Base-by-base conservation (phyloP, 495 filamentous ascomycete species). In the Aspergillus hancockii region DNA sequence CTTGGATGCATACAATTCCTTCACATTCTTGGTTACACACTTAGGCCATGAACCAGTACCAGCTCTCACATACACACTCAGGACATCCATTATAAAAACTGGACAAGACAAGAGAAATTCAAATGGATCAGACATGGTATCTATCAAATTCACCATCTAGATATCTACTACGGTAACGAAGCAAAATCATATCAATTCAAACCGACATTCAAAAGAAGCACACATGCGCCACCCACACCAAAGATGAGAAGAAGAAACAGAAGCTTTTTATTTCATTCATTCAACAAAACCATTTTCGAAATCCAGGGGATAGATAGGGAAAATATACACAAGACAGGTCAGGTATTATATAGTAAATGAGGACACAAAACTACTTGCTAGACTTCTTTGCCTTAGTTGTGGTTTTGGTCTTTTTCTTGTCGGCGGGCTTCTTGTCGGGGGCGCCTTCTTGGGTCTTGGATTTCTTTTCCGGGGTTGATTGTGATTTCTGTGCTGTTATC, bases 221-320 rank as follows among this genome's bases (percentile, higher is more conserved):
- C 57, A 63, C 62, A 67, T 67, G 63, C 71, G 71, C 71, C 71
- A 59, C 65, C 62, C 66, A 66, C 64, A 67, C 58, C 52, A 61
- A 25, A 40, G 54, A 34, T 28, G 52, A 51, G 21, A 45, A n/a
- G 41, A 65, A 58, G 60, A 62, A 64, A 54, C 63, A 63, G 54
- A 65, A 71, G 65, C 67, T 73, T 75, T 74, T 73, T 41, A 41
- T 18, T 41, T 41, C 38, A 41, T 41, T 41, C 38, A n/a, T 63
- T 58, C 63, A 66, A 63, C 64, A 54, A 46, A 59, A 57, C 52
- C 57, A 66, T 58, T 63, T 56, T 50, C 66, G 67, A 58, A 67
- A 58, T 63, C 61, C 38, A 55, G 69, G 56, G 67, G 62, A 67
- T 49, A 61, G 49, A 70, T n/a, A n/a, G n/a, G 54, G 25, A 63